These are phyloP conservation scores for Barnettozyma botsteinii DNA, from an alignment of 805 yeast species.

Conservation along the genomic window DNA sequence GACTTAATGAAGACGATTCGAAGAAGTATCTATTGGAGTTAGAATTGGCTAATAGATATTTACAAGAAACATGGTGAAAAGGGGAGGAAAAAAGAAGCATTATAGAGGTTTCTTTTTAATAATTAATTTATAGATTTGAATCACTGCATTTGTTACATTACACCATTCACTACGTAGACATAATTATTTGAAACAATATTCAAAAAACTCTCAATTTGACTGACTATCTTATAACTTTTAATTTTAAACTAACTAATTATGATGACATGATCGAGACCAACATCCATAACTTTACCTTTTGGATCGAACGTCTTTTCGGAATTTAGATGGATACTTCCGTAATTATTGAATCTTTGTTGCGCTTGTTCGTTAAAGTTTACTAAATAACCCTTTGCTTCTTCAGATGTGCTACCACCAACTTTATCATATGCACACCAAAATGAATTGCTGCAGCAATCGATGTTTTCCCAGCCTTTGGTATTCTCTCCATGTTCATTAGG, in stretches of 20 bases:
- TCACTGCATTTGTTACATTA: too few relatives aligned
- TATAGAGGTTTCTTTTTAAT: too few relatives aligned
- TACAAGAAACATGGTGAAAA: conserved; percentile 84
- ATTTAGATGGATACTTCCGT: conserved; percentile 25
- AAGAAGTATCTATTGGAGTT: conserved; percentile 45
- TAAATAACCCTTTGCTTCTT: conserved; percentile 17
- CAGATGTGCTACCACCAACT: conserved; percentile 34
- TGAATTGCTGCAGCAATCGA: conserved; percentile 42
- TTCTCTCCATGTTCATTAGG: conserved; percentile 38
- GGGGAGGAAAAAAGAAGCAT: background rate
- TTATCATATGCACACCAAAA: conserved; percentile 55
- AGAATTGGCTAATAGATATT: conserved; percentile 61
- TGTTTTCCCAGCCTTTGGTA: conserved; percentile 38
- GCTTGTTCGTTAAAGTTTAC: conserved; percentile 17
- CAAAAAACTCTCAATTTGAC: too few relatives aligned
- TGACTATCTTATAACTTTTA: too few relatives aligned
- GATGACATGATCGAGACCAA: background rate
- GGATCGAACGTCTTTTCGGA: background rate
- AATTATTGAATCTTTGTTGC: conserved; percentile 25
- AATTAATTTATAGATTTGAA: too few relatives aligned
- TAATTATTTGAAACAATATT: too few relatives aligned
- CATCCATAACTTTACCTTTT: background rate
- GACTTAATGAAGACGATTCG: conserved; percentile 39
- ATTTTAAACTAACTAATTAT: background rate
- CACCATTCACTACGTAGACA: too few relatives aligned